Evolutionary conservation across 768 basidiomycete species (phyloP).

Genomic region (Dacryopinax spathularia): DNA sequence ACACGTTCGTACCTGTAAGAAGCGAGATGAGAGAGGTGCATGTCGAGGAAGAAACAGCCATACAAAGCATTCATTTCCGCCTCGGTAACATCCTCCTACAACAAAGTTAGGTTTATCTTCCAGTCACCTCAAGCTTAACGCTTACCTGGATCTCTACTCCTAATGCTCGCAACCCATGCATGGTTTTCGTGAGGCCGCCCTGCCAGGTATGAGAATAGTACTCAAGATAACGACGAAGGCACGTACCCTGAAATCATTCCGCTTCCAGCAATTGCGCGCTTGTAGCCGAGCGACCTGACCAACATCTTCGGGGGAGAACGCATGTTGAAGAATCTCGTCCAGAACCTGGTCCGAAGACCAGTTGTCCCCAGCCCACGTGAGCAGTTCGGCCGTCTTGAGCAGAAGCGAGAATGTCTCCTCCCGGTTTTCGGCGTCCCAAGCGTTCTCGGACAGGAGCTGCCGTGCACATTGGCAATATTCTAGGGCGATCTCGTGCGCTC

Average conservation of each 20-base stretch:
- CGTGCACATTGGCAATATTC: neutral
- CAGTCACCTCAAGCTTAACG: slow-evolving; percentile 34
- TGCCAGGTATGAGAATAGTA: neutral
- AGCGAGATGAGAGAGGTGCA: slow-evolving; percentile 18
- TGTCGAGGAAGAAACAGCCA: neutral
- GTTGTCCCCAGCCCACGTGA: slow-evolving; percentile 46
- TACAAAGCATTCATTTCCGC: neutral
- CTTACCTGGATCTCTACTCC: slow-evolving; percentile 45
- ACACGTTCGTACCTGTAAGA: slow-evolving; percentile 56
- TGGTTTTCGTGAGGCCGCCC: slow-evolving; percentile 43
- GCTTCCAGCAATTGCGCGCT: slow-evolving; percentile 50
- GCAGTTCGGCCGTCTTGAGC: slow-evolving; percentile 45
- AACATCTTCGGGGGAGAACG: slow-evolving; percentile 39
- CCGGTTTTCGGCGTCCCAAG: slow-evolving; percentile 37
- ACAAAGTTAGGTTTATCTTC: neutral
- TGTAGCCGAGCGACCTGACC: slow-evolving; percentile 43
- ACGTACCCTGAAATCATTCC: slow-evolving; percentile 33
- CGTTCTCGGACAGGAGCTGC: slow-evolving; percentile 36
- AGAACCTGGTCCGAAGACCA: slow-evolving; percentile 37
- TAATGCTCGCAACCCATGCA: slow-evolving; percentile 44
- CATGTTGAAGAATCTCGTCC: slow-evolving; percentile 39
- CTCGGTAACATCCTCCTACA: neutral
- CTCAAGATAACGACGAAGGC: neutral
- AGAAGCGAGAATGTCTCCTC: slow-evolving; percentile 38
- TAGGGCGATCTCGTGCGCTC: slow-evolving; percentile 51